Percentiles rank a stretch among this genome's conserved stretches.
These are phyloP conservation scores for Brettanomyces naardenensis DNA, from an alignment of 805 yeast species.

Conservation along the genomic window DNA sequence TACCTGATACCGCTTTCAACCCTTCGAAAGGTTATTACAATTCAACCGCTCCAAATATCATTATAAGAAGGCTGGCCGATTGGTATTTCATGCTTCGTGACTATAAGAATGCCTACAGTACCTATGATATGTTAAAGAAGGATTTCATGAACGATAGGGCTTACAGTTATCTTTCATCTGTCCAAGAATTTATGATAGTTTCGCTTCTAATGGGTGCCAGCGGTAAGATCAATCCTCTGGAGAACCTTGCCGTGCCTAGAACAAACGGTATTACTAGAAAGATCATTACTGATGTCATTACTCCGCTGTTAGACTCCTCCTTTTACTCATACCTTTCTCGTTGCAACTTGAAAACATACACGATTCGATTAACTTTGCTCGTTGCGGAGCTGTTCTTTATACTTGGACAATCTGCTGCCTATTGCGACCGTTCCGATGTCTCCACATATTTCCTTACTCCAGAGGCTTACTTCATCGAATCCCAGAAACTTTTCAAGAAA, in stretches of 20 bases:
- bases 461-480: slow-evolving; percentile 38
- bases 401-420: slow-evolving; percentile 28
- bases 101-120: slow-evolving; percentile 73
- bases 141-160: slow-evolving; percentile 75
- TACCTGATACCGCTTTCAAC: slow-evolving; percentile 29
- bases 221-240: slow-evolving; percentile 37
- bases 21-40: slow-evolving; percentile 49
- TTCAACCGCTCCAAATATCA: slow-evolving; percentile 59
- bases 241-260: slow-evolving; percentile 14
- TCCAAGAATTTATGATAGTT: slow-evolving; percentile 82
- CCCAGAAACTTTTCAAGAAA: slow-evolving; percentile 36
- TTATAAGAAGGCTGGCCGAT: slow-evolving; percentile 78
- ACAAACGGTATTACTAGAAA: slow-evolving; percentile 33
- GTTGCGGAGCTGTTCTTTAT: slow-evolving; percentile 60
- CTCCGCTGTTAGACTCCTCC: slow-evolving; percentile 61
- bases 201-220: slow-evolving; percentile 55
- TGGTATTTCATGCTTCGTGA: slow-evolving; percentile 90
- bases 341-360: slow-evolving; percentile 59
- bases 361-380: slow-evolving; percentile 58
- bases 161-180: slow-evolving; percentile 71
- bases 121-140: slow-evolving; percentile 74
- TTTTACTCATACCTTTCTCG: slow-evolving; percentile 70
- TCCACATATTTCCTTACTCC: slow-evolving; percentile 5
- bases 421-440: neutral
- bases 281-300: slow-evolving; percentile 44